Evolutionary conservation across 345 rosid species (phyloP).

Genomic region (Clarkia xantiana): DNA sequence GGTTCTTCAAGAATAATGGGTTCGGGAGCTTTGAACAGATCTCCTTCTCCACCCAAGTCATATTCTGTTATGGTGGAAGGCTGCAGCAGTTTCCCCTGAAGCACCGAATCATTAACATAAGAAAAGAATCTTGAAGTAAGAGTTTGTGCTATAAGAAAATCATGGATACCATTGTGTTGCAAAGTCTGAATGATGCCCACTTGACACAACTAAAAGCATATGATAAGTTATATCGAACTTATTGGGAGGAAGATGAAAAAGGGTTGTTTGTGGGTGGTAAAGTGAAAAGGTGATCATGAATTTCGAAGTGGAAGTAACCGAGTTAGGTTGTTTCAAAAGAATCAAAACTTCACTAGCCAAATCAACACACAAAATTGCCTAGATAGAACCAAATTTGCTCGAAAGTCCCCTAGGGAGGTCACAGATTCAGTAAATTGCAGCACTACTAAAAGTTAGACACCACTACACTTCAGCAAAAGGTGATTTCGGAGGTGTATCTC

Average conservation of each 20-base stretch:
- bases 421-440: neutral
- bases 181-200: too few species aligned
- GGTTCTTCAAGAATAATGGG: conserved; percentile 51
- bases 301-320: conserved; percentile 1
- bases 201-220: too few species aligned
- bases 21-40: conserved; percentile 85
- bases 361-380: too few species aligned
- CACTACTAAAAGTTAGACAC: neutral
- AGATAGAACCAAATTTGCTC: too few species aligned
- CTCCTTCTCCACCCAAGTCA: conserved; percentile 82
- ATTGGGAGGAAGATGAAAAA: neutral
- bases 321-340: neutral
- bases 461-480: neutral
- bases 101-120: neutral
- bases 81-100: conserved; percentile 34
- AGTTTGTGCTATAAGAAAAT: neutral
- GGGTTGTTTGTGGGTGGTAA: neutral
- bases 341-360: too few species aligned
- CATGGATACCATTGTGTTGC: too few species aligned
- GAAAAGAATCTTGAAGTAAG: neutral
- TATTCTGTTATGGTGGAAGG: conserved; percentile 50
- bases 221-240: neutral
- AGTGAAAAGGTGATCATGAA: too few species aligned
- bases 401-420: too few species aligned
- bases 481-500: too few species aligned